A percentile compares a stretch with the other conserved stretches of the same genome.
Evolutionary conservation across 148 eudicot species (phyloP).

Genomic region (Spergularia bocconei): DNA sequence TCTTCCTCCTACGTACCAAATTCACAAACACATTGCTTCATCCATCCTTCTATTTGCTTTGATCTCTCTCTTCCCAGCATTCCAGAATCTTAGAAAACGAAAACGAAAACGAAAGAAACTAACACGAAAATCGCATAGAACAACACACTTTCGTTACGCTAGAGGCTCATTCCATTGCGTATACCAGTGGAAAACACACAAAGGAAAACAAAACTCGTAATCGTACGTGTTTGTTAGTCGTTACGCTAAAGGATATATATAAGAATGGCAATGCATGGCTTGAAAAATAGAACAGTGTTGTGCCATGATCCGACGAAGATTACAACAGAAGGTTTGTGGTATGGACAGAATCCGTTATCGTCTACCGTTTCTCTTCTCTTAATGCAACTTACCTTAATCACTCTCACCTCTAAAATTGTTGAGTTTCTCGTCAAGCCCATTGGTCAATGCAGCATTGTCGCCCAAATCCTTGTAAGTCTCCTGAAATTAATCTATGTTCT

Average conservation of each 20-base stretch:
- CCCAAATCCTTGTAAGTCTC: slow-evolving; percentile 53
- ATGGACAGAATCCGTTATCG: slow-evolving; percentile 32
- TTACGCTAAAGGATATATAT: no score
- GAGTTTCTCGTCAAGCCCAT: slow-evolving; percentile 49
- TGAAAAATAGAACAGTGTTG: not conserved
- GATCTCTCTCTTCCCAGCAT: slow-evolving; percentile 7
- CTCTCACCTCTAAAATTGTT: slow-evolving; percentile 31
- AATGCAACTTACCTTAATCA: slow-evolving; percentile 41
- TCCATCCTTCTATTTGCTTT: not conserved
- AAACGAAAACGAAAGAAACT: not conserved
- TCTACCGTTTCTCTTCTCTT: slow-evolving; percentile 46
- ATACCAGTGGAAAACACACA: no score
- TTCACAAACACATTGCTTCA: not conserved
- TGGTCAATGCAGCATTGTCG: slow-evolving; percentile 52
- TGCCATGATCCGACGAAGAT: slow-evolving; percentile 21
- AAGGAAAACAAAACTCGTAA: no score
- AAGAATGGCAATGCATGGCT: not conserved
- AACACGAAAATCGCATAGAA: no score
- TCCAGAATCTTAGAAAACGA: not conserved
- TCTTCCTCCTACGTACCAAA: not conserved
- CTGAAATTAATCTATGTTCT: not conserved
- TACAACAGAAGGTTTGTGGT: slow-evolving; percentile 14
- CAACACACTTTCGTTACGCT: no score
- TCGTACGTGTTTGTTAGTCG: no score
- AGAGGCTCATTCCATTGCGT: no score